Evolutionary conservation across 179 eudicot genomes (phyloP).

Genomic region (Vitellaria paradoxa): DNA sequence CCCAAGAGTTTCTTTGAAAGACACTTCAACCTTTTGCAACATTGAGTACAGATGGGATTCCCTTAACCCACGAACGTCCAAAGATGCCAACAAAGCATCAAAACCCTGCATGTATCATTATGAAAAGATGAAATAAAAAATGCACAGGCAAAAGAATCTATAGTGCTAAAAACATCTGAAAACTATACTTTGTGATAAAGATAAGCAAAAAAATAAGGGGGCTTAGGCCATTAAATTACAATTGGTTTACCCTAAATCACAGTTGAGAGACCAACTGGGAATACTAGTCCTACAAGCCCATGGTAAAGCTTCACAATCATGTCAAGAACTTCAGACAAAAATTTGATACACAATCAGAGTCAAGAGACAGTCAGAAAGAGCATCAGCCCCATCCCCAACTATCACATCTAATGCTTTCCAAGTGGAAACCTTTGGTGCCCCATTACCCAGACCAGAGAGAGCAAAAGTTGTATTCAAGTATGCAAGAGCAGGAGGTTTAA

Average conservation of each 20-base stretch:
- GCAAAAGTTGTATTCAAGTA: too few relatives aligned
- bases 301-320: background rate
- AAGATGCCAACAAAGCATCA: constrained; percentile 64
- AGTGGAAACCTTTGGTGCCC: background rate
- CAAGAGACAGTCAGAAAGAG: background rate
- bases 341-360: background rate
- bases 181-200: background rate
- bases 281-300: background rate
- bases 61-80: constrained; percentile 83
- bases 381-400: background rate
- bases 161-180: background rate
- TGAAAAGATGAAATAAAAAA: background rate
- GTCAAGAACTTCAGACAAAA: background rate
- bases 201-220: background rate
- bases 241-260: background rate
- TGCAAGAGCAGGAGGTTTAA: too few relatives aligned
- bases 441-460: background rate
- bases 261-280: background rate
- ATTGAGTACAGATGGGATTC: constrained; percentile 76
- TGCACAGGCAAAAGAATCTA: background rate
- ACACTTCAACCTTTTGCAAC: constrained; percentile 57
- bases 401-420: background rate
- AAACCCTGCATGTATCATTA: constrained; percentile 51
- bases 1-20: constrained; percentile 57
- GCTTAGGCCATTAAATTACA: background rate